Evolutionary conservation across 2,329 filamentous ascomycete species (phyloP).

Genomic region (Aureobasidium sp.): DNA sequence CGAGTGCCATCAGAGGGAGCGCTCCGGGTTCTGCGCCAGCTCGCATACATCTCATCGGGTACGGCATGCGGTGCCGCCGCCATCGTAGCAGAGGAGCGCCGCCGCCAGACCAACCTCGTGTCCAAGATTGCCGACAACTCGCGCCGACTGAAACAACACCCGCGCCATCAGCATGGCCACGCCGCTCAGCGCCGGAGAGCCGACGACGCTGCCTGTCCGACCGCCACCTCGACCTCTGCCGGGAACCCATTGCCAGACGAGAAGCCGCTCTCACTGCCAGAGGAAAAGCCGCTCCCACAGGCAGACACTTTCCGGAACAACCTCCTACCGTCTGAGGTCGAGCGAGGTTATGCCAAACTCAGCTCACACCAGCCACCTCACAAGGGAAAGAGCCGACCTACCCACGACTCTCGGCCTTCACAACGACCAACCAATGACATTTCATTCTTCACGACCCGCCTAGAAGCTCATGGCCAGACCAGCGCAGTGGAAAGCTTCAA

Average conservation of each 20-base stretch:
- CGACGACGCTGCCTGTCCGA: background rate
- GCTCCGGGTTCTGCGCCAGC: conserved; percentile 31
- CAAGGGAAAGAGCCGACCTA: background rate
- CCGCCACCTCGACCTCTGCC: background rate
- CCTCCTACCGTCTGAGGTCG: conserved; percentile 9
- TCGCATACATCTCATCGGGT: conserved; percentile 34
- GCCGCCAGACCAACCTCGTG: conserved; percentile 27
- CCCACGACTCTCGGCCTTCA: background rate
- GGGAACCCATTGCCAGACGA: background rate
- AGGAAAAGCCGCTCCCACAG: background rate
- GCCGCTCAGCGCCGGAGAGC: background rate
- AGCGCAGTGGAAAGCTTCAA: background rate
- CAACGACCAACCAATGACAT: background rate
- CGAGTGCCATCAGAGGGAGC: conserved; percentile 31
- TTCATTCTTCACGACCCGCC: background rate
- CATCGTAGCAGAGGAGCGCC: conserved; percentile 31
- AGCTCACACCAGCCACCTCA: background rate
- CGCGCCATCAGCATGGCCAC: conserved; percentile 5
- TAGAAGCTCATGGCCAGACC: background rate
- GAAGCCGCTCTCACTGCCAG: background rate
- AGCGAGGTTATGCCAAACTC: conserved; percentile 10
- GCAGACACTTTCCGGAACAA: background rate
- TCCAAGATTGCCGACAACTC: conserved; percentile 32
- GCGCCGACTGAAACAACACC: conserved; percentile 14
- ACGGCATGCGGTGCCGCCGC: conserved; percentile 30